Base-by-base conservation (phyloP, 2,329 filamentous ascomycete species). In the Rutstroemia sp. region DNA sequence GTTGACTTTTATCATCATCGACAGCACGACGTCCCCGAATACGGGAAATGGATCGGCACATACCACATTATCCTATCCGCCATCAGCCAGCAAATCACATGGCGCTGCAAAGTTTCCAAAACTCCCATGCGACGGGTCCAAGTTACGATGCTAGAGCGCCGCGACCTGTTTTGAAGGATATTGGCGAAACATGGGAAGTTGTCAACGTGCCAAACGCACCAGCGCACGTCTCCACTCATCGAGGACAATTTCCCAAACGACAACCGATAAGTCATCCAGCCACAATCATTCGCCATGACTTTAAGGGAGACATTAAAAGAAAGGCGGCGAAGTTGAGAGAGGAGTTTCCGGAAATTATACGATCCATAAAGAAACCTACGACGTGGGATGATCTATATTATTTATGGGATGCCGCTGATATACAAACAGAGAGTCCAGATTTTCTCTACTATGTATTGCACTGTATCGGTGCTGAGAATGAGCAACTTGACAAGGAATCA, bases 361-460 rank as follows among this genome's bases (percentile, higher is more conserved):
- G 57, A 14, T 14, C 39, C 10, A 50, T 64, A 23, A 48, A 34
- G 3, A 48, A 52, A 10, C 58, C 60, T 12, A 54, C 51, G 4
- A n/a, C 47, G 10, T 67, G 64, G 63, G 45, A 60, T n/a, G 60
- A 65, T 50, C 59, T 70, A 3, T 64, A 69, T 53, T 39, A 63
- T 8, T 70, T 67, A 51, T 71, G 69, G 56, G 69, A 71, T 61
- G 61, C 61, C 4, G 61, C 63, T 30, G 69, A 71, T 58, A 60
- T 69, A 12, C 64, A 60, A 40, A 49, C 63, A 30, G 60, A 71
- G 17, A 63, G 64, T 23, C 57, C 63, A 12, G 36, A 38, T 1
- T 71, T 71, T 53, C 67, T 68, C 36, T 67, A 49, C 25, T 59
- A 60, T n/a, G 65, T 71, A 17, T 54, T 70, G 14, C 36, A 58